phyloP scores from a whole-genome alignment of 768 basidiomycete species.

The Dacryopinax spathularia region DNA sequence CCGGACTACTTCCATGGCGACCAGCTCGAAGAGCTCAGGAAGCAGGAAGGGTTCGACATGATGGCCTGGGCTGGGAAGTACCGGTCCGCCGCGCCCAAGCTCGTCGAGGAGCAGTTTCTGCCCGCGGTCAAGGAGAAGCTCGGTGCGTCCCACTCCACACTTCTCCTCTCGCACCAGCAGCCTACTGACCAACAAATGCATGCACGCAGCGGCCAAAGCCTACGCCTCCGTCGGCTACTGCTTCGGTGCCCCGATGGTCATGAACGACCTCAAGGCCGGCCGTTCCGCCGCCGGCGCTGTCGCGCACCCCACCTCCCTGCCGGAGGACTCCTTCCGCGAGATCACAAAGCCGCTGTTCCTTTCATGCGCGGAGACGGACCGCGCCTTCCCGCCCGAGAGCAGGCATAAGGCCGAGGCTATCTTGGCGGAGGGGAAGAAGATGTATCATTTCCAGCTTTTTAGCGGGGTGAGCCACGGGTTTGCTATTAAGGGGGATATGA shows the following conservation, averaged over 20 bases:
- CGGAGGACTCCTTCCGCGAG: constrained; percentile 14
- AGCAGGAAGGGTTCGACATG: constrained; percentile 28
- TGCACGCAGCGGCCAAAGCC: constrained; percentile 12
- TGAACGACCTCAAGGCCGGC: constrained; percentile 12
- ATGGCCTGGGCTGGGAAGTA: constrained; percentile 31
- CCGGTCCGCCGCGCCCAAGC: constrained; percentile 24
- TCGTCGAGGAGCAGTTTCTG: constrained; percentile 38
- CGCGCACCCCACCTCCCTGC: constrained; percentile 17
- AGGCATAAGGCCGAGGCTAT: constrained; percentile 2
- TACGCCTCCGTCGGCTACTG: constrained; percentile 15
- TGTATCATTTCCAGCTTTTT: background rate
- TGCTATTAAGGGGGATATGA: background rate
- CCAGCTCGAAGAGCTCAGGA: constrained; percentile 30
- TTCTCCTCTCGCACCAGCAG: background rate
- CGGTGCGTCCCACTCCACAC: constrained; percentile 31
- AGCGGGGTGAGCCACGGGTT: background rate
- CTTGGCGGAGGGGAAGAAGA: background rate
- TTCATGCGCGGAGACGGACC: constrained; percentile 9
- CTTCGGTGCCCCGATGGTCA: constrained; percentile 18
- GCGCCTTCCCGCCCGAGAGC: background rate
- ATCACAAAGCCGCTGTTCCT: constrained; percentile 17
- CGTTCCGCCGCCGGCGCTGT: constrained; percentile 12
- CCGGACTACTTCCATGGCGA: constrained; percentile 54
- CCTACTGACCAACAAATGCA: background rate
- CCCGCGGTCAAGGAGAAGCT: constrained; percentile 36